Base-by-base conservation (phyloP, 352 stramenopile genomes). In the Pythium dissotocum region DNA sequence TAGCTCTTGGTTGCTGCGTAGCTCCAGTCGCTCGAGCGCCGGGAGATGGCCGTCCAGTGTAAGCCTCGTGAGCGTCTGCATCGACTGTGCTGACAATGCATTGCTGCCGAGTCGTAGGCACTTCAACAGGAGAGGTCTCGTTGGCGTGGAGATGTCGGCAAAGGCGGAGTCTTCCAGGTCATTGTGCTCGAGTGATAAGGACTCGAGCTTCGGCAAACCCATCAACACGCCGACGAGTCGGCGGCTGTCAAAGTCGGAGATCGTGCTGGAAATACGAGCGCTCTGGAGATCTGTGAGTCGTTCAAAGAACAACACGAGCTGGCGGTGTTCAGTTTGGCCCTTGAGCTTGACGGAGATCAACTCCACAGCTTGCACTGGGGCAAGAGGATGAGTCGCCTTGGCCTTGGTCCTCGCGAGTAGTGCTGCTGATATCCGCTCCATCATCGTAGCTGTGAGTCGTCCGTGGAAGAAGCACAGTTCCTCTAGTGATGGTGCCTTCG, bases 401-500 rank as follows among this genome's bases (percentile, higher is more conserved):
- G 57, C 7, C 59, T 18, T 24, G 36, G 49, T 28, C 1, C 32
- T 32, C 18, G 9, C 9, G 7, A 54, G 33, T 21, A 93, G 33
- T 6, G 71, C 76, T 0, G 42, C 28, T 24, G 72, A 73, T 32
- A 90, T 72, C 36, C 80, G 71, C 30, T 70, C 69, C 4, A 94
- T 53, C 24, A 87, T 72, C 6, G 51, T 54, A 55, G 86, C 73
- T 55, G 60, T 77, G 36, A 93, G 62, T 30, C 87, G 87, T 21
- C 86, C 86, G 53, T 94, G 86, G 33, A 93, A 94, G 56, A 92
- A 89, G 12, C 81, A 75, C 16, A 94, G 54, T 38, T 89, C 78
- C 0, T 62, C 60, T 1, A 94, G 65, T 16, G 74, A 62, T 30
- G 61, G 44, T 44, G 64, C 10, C 57, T 54, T 54, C 77, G 76